Evolutionary conservation across 148 eudicot species (phyloP), one percentile per base, ranked within the genome.

Genomic region (Vaccinium darrowii): DNA sequence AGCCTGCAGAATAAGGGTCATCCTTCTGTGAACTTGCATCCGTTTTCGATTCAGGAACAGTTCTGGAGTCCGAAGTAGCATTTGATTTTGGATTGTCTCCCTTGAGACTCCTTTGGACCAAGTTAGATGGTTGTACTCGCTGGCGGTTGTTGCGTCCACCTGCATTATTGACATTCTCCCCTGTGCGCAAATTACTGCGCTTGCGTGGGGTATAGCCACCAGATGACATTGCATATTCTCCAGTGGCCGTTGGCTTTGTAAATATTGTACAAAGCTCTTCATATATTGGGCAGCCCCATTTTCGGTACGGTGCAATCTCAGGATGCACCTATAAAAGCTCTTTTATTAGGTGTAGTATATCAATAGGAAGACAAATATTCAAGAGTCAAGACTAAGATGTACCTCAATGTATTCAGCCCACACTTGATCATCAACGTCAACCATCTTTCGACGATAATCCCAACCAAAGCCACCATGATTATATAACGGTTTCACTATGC

Each of bases 251-350:
- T 56, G 80, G 73, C 73, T 69, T 74, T 43, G 87, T 85, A 30
- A 85, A 85, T 51, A 85, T 85, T 58, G 83, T 85, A n/a, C 87
- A 81, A 10, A 85, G 58, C 43, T 85, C 80, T 80, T 85, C 87
- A 39, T 85, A 85, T 76, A 74, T 72, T 58, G 87, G 87, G 50
- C 87, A 85, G 56, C 87, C 84, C 77, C 78, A 85, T 74, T 81
- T 85, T 33, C 87, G 43, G 39, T 85, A 85, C 27, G 80, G 84
- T 51, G 57, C 51, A 8, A 57, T 27, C 79, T 85, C 74, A 23
- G 87, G 87, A 74, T 80, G 57, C 18, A 81, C 87, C 87, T 85
- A 51, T 27, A 73, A 84, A 27, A 39, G 54, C 15, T 74, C 18
- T 60, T 25, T n/a, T 77, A 49, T 10, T 3, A 52, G 18, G 23